A percentile compares a stretch with the other conserved stretches of the same genome.
Conservation (phyloP, 345 rosid species). For the Eucalyptus paniculata region DNA sequence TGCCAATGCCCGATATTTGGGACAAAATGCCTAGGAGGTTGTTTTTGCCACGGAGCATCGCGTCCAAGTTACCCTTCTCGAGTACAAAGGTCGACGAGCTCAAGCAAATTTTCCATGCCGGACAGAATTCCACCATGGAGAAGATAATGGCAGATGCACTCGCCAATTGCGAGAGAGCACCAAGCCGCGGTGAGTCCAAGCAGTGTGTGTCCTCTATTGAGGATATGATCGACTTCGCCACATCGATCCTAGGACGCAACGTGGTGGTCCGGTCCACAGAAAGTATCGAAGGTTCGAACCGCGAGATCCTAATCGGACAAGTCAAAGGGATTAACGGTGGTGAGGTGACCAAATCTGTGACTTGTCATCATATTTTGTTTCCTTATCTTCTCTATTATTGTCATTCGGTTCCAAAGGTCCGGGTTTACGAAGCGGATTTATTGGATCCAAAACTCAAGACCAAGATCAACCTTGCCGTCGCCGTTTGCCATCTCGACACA, state of each 20-base stretch:
- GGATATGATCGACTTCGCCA: slow-evolving; percentile 82
- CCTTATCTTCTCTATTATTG: slow-evolving; percentile 81
- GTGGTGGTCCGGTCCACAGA: slow-evolving; percentile 54
- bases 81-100: no score
- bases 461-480: slow-evolving; percentile 63
- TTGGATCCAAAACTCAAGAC: slow-evolving; percentile 30
- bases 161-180: slow-evolving; percentile 47
- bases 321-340: slow-evolving; percentile 62
- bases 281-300: slow-evolving; percentile 38
- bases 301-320: slow-evolving; percentile 36
- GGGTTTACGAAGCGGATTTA: slow-evolving; percentile 67
- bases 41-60: no score
- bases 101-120: no score
- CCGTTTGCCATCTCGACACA: slow-evolving; percentile 82
- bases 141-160: slow-evolving; percentile 34
- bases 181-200: slow-evolving; percentile 71
- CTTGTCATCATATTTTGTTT: slow-evolving; percentile 81
- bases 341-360: slow-evolving; percentile 50
- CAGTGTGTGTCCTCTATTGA: slow-evolving; percentile 78
- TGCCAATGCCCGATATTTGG: no score
- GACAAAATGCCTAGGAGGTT: no score
- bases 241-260: slow-evolving; percentile 47
- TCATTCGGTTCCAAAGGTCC: slow-evolving; percentile 82
- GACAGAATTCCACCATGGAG: no score
- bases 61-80: no score